Conservation (phyloP, 108 stramenopile species). For the Pelagomonas calceolata region DNA sequence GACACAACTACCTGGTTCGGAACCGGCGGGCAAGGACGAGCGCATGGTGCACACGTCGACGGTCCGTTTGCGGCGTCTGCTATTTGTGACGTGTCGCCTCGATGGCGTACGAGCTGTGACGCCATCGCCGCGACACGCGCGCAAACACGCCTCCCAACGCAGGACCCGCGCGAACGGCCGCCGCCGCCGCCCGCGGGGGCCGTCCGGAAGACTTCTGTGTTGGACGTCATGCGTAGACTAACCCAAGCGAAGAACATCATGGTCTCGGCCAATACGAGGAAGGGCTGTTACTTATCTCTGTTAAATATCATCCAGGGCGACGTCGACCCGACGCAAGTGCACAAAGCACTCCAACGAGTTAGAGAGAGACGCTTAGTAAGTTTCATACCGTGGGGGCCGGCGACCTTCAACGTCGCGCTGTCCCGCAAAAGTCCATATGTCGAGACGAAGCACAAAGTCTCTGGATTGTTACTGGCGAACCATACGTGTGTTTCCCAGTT, state of each 20-base stretch:
- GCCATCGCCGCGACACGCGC: too few species aligned
- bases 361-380: conserved; percentile 79
- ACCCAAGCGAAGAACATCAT: conserved; percentile 98
- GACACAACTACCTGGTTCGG: too few species aligned
- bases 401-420: conserved; percentile 92
- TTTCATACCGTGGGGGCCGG: conserved; percentile 99
- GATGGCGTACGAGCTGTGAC: too few species aligned
- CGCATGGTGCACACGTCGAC: too few species aligned
- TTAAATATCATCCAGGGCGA: conserved; percentile 98
- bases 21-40: too few species aligned
- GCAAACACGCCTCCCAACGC: too few species aligned
- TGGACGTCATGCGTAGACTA: conserved; percentile 96
- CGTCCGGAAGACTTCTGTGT: conserved; percentile 92
- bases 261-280: conserved; percentile 83
- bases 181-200: conserved; percentile 16
- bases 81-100: too few species aligned
- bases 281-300: conserved; percentile 90
- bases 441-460: conserved; percentile 79
- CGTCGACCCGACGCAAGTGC: conserved; percentile 93
- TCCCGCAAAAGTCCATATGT: conserved; percentile 88
- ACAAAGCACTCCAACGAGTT: conserved; percentile 93
- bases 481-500: conserved; percentile 92
- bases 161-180: neutral
- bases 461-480: conserved; percentile 93
- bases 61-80: too few species aligned